Percentiles rank a stretch among this genome's conserved stretches.
Conservation (phyloP, 257 asterid genomes). For the Parsonsia alboflavescens region DNA sequence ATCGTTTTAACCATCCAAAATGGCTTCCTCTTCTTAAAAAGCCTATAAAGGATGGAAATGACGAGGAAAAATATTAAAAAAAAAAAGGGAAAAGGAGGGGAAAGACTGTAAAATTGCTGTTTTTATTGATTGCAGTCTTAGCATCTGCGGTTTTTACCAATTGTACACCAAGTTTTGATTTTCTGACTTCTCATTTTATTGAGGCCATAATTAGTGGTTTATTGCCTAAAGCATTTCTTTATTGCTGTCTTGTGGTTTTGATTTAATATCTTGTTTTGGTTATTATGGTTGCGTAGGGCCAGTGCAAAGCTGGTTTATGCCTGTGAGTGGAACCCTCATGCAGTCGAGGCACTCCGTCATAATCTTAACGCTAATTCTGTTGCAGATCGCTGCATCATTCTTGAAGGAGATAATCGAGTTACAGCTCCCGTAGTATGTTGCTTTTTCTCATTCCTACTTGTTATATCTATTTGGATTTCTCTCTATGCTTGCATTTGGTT, state of each 20-base stretch:
- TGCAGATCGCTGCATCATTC: conserved; percentile 71
- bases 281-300: conserved; percentile 45
- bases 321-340: conserved; percentile 95
- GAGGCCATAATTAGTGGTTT: not conserved
- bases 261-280: conserved; percentile 10
- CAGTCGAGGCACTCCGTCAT: conserved; percentile 75
- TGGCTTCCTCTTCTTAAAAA: no score
- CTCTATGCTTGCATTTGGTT: not conserved
- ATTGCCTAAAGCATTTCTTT: not conserved
- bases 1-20: not conserved
- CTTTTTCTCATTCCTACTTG: not conserved
- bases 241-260: conserved; percentile 3
- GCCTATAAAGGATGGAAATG: no score
- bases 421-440: conserved; percentile 81
- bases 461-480: not conserved
- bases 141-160: not conserved
- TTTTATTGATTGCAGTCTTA: not conserved
- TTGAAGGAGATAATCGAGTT: conserved; percentile 85
- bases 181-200: not conserved
- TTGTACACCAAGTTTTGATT: not conserved
- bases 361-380: conserved; percentile 70
- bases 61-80: not conserved
- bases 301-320: conserved; percentile 82
- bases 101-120: not conserved
- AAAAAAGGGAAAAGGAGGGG: not conserved